These are phyloP conservation scores for Primulina eburnea DNA, from an alignment of 257 asterid genomes.

Conservation along the genomic window DNA sequence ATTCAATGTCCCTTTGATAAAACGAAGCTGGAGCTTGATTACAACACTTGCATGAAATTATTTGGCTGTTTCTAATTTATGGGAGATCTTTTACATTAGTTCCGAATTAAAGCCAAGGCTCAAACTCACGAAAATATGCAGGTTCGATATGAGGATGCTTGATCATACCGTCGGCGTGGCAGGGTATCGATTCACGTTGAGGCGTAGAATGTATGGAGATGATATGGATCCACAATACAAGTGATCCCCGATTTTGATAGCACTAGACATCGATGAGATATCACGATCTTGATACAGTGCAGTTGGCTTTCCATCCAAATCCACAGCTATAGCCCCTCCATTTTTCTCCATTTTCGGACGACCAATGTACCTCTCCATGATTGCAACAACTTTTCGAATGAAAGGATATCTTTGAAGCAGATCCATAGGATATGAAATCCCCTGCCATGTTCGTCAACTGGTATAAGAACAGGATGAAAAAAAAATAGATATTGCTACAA, in stretches of 20 bases:
- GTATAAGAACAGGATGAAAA: not conserved
- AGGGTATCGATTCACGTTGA: conserved; percentile 50
- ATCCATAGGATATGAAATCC: conserved; percentile 22
- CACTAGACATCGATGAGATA: conserved; percentile 31
- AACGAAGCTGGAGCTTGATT: not conserved
- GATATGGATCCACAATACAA: conserved; percentile 53
- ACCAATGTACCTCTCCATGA: conserved; percentile 36
- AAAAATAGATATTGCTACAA: no score
- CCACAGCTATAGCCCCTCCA: conserved; percentile 59
- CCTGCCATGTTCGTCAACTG: conserved; percentile 36
- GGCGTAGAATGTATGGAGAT: conserved; percentile 49
- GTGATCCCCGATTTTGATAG: conserved; percentile 57
- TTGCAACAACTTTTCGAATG: conserved; percentile 46
- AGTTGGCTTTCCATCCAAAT: conserved; percentile 66
- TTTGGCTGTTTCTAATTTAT: no score
- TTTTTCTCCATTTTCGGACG: conserved; percentile 36
- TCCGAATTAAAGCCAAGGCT: no score
- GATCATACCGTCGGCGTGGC: conserved; percentile 34
- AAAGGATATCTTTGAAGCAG: conserved; percentile 43
- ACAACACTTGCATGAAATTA: not conserved
- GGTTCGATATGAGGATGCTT: conserved; percentile 1
- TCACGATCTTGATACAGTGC: conserved; percentile 50
- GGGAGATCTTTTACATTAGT: no score
- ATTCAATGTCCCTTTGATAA: no score
- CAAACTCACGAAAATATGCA: not conserved